Base-by-base conservation (phyloP, 257 asterid genomes). In the Euphrasia confusa region DNA sequence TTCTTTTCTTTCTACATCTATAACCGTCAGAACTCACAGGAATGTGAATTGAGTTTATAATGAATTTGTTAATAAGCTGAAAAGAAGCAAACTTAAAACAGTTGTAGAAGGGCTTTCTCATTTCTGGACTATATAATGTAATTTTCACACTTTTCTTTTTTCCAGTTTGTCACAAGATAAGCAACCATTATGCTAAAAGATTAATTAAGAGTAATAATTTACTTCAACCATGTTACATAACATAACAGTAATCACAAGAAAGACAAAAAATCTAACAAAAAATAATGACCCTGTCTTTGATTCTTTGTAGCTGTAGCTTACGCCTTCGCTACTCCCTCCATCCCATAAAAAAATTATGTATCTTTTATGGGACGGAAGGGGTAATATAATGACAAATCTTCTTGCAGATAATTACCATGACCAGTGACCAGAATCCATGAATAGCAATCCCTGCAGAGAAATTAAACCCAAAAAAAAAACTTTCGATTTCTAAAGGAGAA, bases 151-250 rank as follows among this genome's bases (percentile, higher is more conserved):
- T 6, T 35, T 35, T 11, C 7, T 40, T n/a, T 42, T 42, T 42
- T 1, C n/a, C 0, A 42, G 48, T 11, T 10, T 2, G 1, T 10
- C 48, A 42, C 48, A 42, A 11, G n/a, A 42, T 10, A n/a, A 10
- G 4, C 48, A 42, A 10, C 8, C 44, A 37, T 37, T 40, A 40
- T 40, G 10, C 11, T 7, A 12, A 47, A 14, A 47, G 9, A 14
- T 14, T 47, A n/a, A 45, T 6, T n/a, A n/a, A n/a, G 15, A 45
- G 15, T 14, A 47, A n/a, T 47, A 47, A 1, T n/a, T n/a, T 47
- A 47, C 72, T 50, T 14, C 30, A 50, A 21, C 26, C 13, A 26
- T 60, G 72, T 59, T 59, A 54, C 24, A 33, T 35, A 68, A 6
- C 30, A 33, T 28, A 44, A 58, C 2, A 45, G 24, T 60, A 59